A percentile compares a stretch with the other conserved stretches of the same genome.
Evolutionary conservation across 208 protist genomes (phyloP).

Genomic region (Trypanosoma vivax): DNA sequence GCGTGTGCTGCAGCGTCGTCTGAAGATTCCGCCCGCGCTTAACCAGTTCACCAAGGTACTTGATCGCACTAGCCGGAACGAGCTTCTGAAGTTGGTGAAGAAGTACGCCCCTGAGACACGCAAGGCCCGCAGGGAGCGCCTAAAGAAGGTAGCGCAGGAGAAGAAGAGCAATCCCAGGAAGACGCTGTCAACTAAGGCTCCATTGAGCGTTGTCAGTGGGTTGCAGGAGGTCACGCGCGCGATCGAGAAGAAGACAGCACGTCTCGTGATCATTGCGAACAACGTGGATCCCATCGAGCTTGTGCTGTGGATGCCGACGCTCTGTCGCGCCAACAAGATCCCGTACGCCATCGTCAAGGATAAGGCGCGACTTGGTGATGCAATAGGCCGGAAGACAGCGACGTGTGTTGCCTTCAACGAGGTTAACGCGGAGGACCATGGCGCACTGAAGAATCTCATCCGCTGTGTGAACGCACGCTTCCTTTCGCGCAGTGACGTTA

Average conservation of each 20-base stretch:
- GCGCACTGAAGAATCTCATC: conserved; percentile 89
- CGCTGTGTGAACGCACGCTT: conserved; percentile 91
- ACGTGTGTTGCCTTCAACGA: conserved; percentile 94
- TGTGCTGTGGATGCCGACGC: conserved; percentile 98
- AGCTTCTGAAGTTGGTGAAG: conserved; percentile 97
- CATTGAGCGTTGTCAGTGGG: conserved; percentile 91
- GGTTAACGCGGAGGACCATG: conserved; percentile 92
- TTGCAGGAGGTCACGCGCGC: conserved; percentile 97
- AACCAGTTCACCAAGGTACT: conserved; percentile 92
- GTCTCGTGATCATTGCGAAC: conserved; percentile 99
- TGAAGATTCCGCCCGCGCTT: conserved; percentile 94
- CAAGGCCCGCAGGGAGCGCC: conserved; percentile 93
- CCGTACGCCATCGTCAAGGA: conserved; percentile 99
- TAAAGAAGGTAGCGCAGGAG: conserved; percentile 88
- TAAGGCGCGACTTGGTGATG: conserved; percentile 96
- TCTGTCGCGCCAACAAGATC: conserved; percentile 98
- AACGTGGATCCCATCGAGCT: conserved; percentile 99
- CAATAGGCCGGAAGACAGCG: conserved; percentile 97
- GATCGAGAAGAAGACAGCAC: conserved; percentile 98
- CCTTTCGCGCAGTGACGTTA: conserved; percentile 89
- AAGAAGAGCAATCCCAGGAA: conserved; percentile 87
- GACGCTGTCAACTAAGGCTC: conserved; percentile 81
- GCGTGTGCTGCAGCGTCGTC: conserved; percentile 94
- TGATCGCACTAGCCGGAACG: conserved; percentile 90
- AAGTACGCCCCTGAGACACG: conserved; percentile 97